Evolutionary conservation across 2,329 filamentous ascomycete species (phyloP).

Genomic region (Trichoderma breve): DNA sequence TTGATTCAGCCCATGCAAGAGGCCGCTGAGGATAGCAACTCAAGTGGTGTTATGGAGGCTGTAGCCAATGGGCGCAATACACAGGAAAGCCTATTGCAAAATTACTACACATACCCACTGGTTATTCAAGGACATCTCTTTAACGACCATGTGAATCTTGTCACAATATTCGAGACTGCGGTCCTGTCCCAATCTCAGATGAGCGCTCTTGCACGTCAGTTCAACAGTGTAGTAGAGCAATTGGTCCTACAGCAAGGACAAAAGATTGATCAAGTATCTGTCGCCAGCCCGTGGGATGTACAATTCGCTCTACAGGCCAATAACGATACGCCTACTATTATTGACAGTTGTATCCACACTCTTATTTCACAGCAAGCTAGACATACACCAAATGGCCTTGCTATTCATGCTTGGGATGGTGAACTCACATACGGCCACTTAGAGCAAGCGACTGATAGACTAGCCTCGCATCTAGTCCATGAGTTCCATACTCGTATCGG

Average conservation of each 20-base stretch:
- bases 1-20: slow-evolving; percentile 18
- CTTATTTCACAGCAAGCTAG: not conserved
- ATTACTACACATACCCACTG: slow-evolving; percentile 13
- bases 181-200: not conserved
- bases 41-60: not conserved
- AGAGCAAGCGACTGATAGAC: not conserved
- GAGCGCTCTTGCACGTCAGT: not conserved
- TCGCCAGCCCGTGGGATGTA: slow-evolving; percentile 1
- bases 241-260: not conserved
- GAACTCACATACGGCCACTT: not conserved
- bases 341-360: slow-evolving; percentile 7
- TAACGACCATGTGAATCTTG: not conserved
- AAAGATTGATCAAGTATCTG: not conserved
- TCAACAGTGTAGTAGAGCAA: not conserved
- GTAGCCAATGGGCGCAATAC: not conserved
- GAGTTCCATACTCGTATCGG: not conserved
- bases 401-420: slow-evolving; percentile 6
- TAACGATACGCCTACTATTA: not conserved
- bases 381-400: not conserved
- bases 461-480: not conserved
- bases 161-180: not conserved
- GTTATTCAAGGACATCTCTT: not conserved
- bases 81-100: not conserved
- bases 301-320: not conserved
- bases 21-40: not conserved